Evolutionary conservation across 345 rosid genomes (phyloP), one percentile per base, ranked within the genome.

Genomic region (Linum tenue): DNA sequence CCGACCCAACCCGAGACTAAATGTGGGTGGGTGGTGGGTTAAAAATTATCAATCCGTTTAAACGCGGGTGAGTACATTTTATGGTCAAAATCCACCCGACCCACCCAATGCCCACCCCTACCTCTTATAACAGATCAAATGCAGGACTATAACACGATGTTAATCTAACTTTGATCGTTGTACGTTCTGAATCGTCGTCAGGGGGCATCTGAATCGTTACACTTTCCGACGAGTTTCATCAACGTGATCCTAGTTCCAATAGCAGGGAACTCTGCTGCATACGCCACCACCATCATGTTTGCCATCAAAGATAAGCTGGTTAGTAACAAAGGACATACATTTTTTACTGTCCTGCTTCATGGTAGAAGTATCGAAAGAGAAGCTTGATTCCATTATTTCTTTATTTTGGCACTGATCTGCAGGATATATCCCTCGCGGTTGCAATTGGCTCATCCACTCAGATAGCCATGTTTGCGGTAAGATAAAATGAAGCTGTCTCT

Each of bases 381-480:
- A 22, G 0, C 31, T 22, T 22, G 31, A 22, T 22, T 22, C 31
- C 31, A 22, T 22, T 22, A 22, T 35, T 56, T 56, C 11, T 9
- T 16, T 0, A 16, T n/a, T 15, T 1, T 16, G 1, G 11, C 36
- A 12, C 36, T 22, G 60, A 57, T n/a, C 64, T 62, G 1, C 7
- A 62, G 64, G 64, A 62, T 43, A 62, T 62, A 15, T 39, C 64
- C 9, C 64, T 62, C 17, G 64, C 50, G 2, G 64, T 62, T n/a
- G 64, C 64, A 39, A 62, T 62, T 17, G 64, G 64, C 39, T 62
- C 64, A 14, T 62, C 64, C 2, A 62, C 64, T 5, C 64, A 62
- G 50, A 62, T 62, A 62, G 40, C 51, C 22, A 62, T 62, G 64
- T 62, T 62, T 39, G 64, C 41, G 51, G 64, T 62, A 62, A 62